Evolutionary conservation across 108 stramenopile species (phyloP), one percentile per base, ranked within the genome.

Genomic region (Hondaea fermentalgiana): DNA sequence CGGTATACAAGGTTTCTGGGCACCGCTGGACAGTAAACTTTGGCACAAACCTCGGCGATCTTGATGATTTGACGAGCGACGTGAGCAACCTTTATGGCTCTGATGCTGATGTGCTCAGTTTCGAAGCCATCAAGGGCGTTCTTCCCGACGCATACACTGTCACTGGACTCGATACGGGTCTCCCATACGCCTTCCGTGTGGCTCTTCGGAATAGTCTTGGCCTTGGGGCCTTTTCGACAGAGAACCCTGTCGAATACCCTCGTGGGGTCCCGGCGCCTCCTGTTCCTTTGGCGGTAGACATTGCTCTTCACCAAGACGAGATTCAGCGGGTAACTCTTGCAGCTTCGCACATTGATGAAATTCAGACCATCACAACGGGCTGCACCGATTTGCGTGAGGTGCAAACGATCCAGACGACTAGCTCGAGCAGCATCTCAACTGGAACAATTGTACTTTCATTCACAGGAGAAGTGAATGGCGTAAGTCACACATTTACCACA

Each of bases 291-390:
- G 51, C 87, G 42, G 89, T 94, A 14, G 87, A 83, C 12, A 58
- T 91, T 69, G 89, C 94, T 4, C 87, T 96, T 35, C 94, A 96
- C 58, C 93, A 90, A 23, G 90, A 95, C 53, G 95, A 96, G 90
- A 92, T 96, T 42, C 96, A 96, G 91, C 64, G 72, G 12, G 60
- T 96, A 58, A 91, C 89, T 6, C 53, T 96, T 42, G 94, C 93
- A 29, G 96, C 96, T 25, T 72, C 92, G 47, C 95, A 95, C 89
- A 83, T 89, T 43, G 91, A 93, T 72, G 96, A 97, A 72, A 90
- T 97, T 69, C 96, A 97, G 72, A 59, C 87, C 59, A 91, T 97
- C 72, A 89, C 90, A 44, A 95, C 95, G n/a, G 87, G 92, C 3
- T 95, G 96, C 49, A 87, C 94, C 5, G 60, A 58, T 8, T 92